Base-by-base conservation (phyloP, 148 eudicot genomes). In the Vaccinium macrocarpon region DNA sequence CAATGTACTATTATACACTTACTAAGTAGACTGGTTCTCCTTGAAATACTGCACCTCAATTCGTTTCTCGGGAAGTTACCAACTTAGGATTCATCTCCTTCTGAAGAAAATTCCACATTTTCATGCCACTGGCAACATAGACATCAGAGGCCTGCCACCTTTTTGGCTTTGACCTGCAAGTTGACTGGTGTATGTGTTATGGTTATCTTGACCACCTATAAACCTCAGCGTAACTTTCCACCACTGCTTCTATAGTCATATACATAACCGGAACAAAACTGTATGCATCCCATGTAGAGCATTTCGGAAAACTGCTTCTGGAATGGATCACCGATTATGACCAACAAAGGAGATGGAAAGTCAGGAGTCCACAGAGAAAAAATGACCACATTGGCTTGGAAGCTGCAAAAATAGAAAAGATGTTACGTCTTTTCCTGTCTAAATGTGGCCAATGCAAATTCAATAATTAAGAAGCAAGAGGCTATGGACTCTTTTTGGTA, bases 161-260 rank as follows among this genome's bases (percentile, higher is more conserved):
- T 83, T 84, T 59, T 87, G 90, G 92, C 90, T 90, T 86, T 66
- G 88, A 88, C 90, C 90, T 70, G 78, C 46, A 83, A 83, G 81
- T 88, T 59, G 25, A 52, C 76, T 59, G 16, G 57, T 70, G 55
- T 55, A 46, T 1, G 23, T 42, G 19, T 80, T 32, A 21, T 77
- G 48, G 51, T 14, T 27, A 9, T 0, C 32, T 19, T 32, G 49
- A 72, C 29, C 61, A 19, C 73, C 35, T 52, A 32, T 21, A 68
- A 52, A 0, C 27, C 8, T 6, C 25, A 1, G 38, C 3, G 4
- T 35, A 81, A 64, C 84, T 59, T 14, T 12, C 16, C 78, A 70
- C 56, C 75, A 66, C 79, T 32, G 62, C 59, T 49, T 8, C 76
- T 74, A 78, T 72, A 38, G 46, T 80, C 51, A 29, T 53, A 35